Evolutionary conservation across 2,329 filamentous ascomycete genomes (phyloP), one percentile per base, ranked within the genome.

Genomic region (Pestalotiopsis sp.): DNA sequence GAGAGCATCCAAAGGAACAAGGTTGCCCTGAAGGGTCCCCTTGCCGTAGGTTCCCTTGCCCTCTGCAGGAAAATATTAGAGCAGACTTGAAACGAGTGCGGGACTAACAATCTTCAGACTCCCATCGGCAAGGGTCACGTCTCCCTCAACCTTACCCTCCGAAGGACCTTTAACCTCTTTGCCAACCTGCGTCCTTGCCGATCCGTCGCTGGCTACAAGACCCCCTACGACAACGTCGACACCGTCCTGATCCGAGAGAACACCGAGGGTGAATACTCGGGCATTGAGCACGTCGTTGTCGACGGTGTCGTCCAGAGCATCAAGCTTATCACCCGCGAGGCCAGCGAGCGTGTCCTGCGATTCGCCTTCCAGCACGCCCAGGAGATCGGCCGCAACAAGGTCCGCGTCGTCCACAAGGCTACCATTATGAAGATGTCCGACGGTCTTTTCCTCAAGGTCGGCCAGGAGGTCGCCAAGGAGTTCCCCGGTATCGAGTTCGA

Each of bases 371-470:
- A 99, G 86, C 94, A 99, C 82, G 96, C 96, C 76, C 89, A 96
- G 83, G 90, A 93, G 76, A 92, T 98, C 79, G 94, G 95, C 84
- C 93, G 93, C 87, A 95, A 91, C 81, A 98, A 98, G 92, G 95
- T 98, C 78, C 94, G 95, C 79, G 95, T 94, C 70, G 95, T 98
- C 72, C 96, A 99, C 92, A 99, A 99, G 90, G 96, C 96, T 82
- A 98, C 96, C 80, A 99, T 99, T 87, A 99, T 99, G 96, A 99
- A 99, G 91, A 97, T 98, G 93, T 95, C 92, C 80, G 96, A 99
- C 82, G 96, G 96, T 85, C 93, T 99, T 71, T 99, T 99, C 91
- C 89, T 99, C 76, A 93, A 89, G 83, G 94, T 92, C 71, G 96
- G 92, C 76, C 87, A 91, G 75, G 89, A 96, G 71, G 90, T 99